Evolutionary conservation across 345 rosid species (phyloP), one percentile per base, ranked within the genome.

Genomic region (Hypericum perforatum): DNA sequence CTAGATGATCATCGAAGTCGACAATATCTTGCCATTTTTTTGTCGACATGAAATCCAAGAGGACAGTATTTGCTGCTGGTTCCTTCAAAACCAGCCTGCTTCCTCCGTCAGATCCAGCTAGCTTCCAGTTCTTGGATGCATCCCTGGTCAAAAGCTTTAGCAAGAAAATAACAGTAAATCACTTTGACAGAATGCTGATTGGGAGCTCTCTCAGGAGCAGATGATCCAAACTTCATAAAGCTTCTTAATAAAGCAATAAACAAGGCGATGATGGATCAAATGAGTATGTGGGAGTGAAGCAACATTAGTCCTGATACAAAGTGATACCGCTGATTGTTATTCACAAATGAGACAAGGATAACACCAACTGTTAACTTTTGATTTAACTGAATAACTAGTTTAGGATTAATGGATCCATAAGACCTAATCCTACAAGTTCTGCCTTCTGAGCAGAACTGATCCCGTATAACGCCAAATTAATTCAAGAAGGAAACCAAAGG

Each of bases 1-100:
- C 98, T 37, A 92, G 97, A 74, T 88, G 98, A 57, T 88, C 97
- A 56, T 92, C 94, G 61, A 92, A 76, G 70, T 92, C 96, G 15
- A 83, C 82, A 39, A 92, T 61, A 63, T 77, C 80, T 63, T 80
- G 80, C 94, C 94, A 85, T 69, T 88, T 92, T 67, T 66, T 77
- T 4, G 91, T 77, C 41, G 85, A 66, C 55, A 92, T 78, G 64
- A 74, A 82, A 75, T 88, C 98, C 53, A 61, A 58, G 39, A 92
- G 60, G 50, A 88, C 73, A 56, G 60, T 53, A 70, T 84, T 88
- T 16, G 97, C 94, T 2, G 89, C 77, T 62, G 96, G 91, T 66
- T 85, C 98, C 82, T 82, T 88, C 40, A 64, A 59, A 9, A 74
- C 66, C 70, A 92, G 67, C 44, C 60, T 76, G 71, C 77, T 72